Percentiles rank a stretch among this genome's conserved stretches.
Conservation (phyloP, 768 basidiomycete species). For the Termitomyces sp. region DNA sequence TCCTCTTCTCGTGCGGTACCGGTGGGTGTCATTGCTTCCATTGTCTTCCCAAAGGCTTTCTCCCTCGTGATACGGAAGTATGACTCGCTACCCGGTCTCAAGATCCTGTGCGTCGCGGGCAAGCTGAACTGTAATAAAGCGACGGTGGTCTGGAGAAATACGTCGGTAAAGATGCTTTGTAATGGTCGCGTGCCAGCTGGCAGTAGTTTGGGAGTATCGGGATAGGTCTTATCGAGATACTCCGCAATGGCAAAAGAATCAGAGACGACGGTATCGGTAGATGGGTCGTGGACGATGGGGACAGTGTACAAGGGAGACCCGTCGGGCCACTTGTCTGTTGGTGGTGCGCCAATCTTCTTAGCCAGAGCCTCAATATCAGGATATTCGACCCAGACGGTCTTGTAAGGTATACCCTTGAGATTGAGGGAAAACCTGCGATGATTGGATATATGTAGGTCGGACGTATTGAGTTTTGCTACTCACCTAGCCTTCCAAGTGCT, state of each 20-base stretch:
- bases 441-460: not conserved
- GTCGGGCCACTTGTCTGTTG: constrained; percentile 23
- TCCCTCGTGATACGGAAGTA: constrained; percentile 34
- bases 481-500: constrained; percentile 46
- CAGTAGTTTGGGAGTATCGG: constrained; percentile 29
- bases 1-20: constrained; percentile 23
- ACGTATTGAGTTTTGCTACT: not conserved
- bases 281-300: constrained; percentile 37
- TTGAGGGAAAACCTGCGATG: constrained; percentile 19
- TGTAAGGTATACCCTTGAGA: constrained; percentile 31
- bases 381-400: constrained; percentile 37
- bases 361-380: constrained; percentile 33
- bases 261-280: constrained; percentile 25
- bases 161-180: constrained; percentile 10
- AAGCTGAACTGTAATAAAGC: constrained; percentile 15
- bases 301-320: constrained; percentile 31
- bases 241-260: constrained; percentile 37
- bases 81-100: constrained; percentile 28
- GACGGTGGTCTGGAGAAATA: not conserved
- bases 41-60: constrained; percentile 21
- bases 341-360: constrained; percentile 28
- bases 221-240: constrained; percentile 39
- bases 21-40: constrained; percentile 28
- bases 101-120: constrained; percentile 14
- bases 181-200: constrained; percentile 22